phyloP scores from a whole-genome alignment of 108 stramenopile species.

The Nannochloropsis granulata region DNA sequence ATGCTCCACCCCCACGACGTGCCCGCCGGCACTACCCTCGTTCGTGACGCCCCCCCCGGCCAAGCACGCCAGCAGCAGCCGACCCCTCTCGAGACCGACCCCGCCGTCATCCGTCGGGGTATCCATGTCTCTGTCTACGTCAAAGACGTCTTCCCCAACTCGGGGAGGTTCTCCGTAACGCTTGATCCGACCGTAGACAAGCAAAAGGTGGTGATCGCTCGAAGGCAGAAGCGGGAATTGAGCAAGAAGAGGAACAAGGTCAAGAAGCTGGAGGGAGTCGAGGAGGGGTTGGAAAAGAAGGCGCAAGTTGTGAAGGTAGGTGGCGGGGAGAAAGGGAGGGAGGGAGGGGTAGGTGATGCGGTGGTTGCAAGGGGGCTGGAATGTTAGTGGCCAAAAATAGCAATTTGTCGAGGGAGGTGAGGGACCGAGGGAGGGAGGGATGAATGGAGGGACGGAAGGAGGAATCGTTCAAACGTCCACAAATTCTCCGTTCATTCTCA shows the following conservation, averaged over 20 bases:
- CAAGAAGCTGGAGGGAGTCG: background rate
- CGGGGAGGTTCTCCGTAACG: slow-evolving; percentile 14
- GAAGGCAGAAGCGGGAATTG: background rate
- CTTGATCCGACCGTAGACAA: slow-evolving; percentile 18
- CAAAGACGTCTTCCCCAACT: slow-evolving; percentile 32
- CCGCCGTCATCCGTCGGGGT: slow-evolving; percentile 7
- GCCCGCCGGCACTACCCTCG: background rate
- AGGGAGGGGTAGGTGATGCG: background rate
- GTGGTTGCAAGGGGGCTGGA: too few species aligned
- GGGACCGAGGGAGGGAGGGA: too few species aligned
- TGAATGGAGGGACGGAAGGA: too few species aligned
- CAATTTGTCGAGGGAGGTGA: too few species aligned
- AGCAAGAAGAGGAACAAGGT: background rate
- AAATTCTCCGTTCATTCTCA: too few species aligned
- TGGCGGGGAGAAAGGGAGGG: background rate
- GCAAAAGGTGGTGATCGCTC: slow-evolving; percentile 1
- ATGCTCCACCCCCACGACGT: slow-evolving; percentile 19
- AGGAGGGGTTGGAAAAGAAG: background rate
- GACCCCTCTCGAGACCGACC: background rate
- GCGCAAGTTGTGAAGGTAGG: background rate
- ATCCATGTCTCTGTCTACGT: slow-evolving; percentile 24
- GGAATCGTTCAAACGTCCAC: too few species aligned
- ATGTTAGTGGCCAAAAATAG: too few species aligned
- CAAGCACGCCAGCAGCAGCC: background rate
- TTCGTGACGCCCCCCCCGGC: background rate